Evolutionary conservation across 441 rosid species (phyloP), one percentile per base, ranked within the genome.

Genomic region (Corymbia calophylla): DNA sequence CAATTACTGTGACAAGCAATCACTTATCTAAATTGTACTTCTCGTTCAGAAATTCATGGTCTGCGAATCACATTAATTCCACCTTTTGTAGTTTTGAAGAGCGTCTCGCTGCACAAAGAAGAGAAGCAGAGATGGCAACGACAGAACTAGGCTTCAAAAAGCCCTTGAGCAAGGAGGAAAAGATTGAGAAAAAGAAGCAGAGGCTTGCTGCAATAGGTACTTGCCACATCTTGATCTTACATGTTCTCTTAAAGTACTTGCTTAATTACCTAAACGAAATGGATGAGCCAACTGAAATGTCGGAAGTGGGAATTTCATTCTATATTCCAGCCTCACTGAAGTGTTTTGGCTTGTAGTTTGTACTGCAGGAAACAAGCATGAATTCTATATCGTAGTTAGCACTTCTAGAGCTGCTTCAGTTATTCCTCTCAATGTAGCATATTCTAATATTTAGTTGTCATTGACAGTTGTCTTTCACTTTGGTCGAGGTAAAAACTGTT

Each of bases 141-240:
- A 86, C 92, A 88, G 94, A 96, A 91, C 99, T 98, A 90, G 99
- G 99, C 68, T 97, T 97, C 90, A 98, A 98, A 91, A 95, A 96
- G 92, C 99, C 95, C 73, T 88, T 98, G 93, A 95, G 92, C 92
- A 97, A 94, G 91, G 98, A 96, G 93, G 99, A 98, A 94, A 97
- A 93, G 92, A 93, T 94, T n/a, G 97, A 95, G 94, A 97, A 98
- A 92, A 98, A 94, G 97, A 98, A 98, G 94, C 97, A 98, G 94
- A 96, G 99, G 12, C 94, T 98, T 87, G 99, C 99, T 92, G 99
- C 99, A 87, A 98, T 98, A 5, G 99, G 98, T 96, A 96, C 93
- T 89, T 90, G 58, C 84, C 9, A 23, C 84, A 44, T 77, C 18
- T 77, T 77, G 84, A 77, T 44, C 53, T 77, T 77, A 77, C 53